phyloP scores from a whole-genome alignment of 2,329 filamentous ascomycete species.

The Arthrobotrys conoides region DNA sequence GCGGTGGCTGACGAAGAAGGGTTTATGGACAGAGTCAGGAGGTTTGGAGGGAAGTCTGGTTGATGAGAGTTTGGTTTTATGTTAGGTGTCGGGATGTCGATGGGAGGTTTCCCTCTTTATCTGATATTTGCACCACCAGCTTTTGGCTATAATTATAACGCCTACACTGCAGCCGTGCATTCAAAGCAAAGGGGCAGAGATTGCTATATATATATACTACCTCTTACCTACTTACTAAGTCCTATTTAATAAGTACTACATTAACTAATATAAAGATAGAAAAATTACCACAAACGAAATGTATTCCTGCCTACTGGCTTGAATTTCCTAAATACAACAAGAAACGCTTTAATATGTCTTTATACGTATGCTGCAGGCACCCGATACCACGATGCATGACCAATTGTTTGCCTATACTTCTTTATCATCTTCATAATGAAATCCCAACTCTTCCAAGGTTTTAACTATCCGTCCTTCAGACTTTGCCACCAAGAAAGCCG shows the following conservation, averaged over 20 bases:
- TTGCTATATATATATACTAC: too few relatives aligned
- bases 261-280: too few relatives aligned
- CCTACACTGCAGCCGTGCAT: neutral
- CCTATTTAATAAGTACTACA: too few relatives aligned
- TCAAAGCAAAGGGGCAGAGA: too few relatives aligned
- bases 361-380: neutral
- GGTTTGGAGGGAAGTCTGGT: neutral
- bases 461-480: conserved; percentile 76
- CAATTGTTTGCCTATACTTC: neutral
- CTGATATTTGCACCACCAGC: neutral
- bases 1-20: neutral
- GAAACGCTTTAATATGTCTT: too few relatives aligned
- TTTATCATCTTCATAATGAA: conserved; percentile 69
- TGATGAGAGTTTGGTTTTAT: neutral
- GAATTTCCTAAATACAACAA: too few relatives aligned
- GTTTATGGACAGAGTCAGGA: neutral
- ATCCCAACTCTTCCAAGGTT: conserved; percentile 80
- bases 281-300: too few relatives aligned
- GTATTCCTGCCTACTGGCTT: neutral
- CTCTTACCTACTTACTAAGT: too few relatives aligned
- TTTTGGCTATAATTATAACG: too few relatives aligned
- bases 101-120: neutral
- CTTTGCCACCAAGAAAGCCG: conserved; percentile 73
- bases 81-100: neutral
- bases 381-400: neutral